Evolutionary conservation across 129 eudicot genomes (phyloP).

Genomic region (carrot (Daucus carota)): DNA sequence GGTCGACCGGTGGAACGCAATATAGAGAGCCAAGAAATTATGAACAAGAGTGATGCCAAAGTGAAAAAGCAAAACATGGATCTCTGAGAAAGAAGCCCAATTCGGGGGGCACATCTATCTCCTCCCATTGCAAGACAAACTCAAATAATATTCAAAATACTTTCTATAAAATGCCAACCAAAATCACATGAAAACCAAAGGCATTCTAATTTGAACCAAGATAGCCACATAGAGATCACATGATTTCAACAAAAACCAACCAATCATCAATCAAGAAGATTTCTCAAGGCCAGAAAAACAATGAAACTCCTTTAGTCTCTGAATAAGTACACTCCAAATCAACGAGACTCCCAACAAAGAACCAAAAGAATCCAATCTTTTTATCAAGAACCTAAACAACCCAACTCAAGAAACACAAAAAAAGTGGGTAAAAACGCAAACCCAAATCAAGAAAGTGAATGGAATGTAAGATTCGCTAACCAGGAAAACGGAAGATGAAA

Average conservation of each 20-base stretch:
- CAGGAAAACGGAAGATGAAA: not conserved
- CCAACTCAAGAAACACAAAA: conserved; percentile 8
- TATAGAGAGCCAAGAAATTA: conserved; percentile 53
- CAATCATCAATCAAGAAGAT: not conserved
- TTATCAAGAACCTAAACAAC: not conserved
- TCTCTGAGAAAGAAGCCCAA: conserved; percentile 39
- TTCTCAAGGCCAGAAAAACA: not conserved
- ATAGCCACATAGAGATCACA: not conserved
- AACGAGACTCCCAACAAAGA: not conserved
- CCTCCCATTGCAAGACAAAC: conserved; percentile 36
- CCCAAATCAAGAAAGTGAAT: conserved; percentile 17
- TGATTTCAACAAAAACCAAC: not conserved
- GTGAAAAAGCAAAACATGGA: conserved; percentile 45
- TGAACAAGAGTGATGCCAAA: conserved; percentile 39
- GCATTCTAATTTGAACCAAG: not conserved
- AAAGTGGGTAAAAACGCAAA: conserved; percentile 17
- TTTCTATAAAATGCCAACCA: conserved; percentile 4
- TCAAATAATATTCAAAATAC: conserved; percentile 1
- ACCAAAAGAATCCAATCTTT: not conserved
- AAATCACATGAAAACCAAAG: not conserved
- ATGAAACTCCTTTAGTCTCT: not conserved
- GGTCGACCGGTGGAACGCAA: conserved; percentile 37
- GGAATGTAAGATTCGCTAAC: not conserved
- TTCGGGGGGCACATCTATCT: conserved; percentile 29
- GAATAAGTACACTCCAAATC: not conserved